A percentile compares a stretch with the other conserved stretches of the same genome.
Conservation (phyloP, 768 basidiomycete species). For the Russula abietina region DNA sequence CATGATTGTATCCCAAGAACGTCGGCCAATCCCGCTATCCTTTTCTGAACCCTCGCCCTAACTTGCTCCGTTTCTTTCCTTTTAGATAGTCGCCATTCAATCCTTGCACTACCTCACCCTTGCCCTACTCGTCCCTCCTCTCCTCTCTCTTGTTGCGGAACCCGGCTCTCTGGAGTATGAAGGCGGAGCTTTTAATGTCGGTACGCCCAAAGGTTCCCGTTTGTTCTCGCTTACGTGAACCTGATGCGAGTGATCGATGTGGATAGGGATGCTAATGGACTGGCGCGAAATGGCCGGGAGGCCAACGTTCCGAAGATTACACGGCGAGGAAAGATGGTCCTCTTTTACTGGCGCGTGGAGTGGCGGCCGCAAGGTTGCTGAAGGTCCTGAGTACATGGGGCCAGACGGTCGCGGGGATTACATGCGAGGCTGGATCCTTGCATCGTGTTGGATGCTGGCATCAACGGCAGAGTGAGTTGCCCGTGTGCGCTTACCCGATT, state of each 20-base stretch:
- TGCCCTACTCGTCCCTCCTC: conserved; percentile 71
- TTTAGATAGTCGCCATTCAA: conserved; percentile 88
- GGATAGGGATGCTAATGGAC: conserved; percentile 85
- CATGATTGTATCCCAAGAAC: conserved; percentile 78
- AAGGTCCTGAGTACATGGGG: conserved; percentile 44
- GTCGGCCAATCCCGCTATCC: conserved; percentile 20
- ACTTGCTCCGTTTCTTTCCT: neutral
- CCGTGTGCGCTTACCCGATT: conserved; percentile 1
- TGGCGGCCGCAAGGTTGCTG: conserved; percentile 68
- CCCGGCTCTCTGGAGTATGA: conserved; percentile 62
- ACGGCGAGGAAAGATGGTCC: conserved; percentile 60
- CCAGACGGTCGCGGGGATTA: conserved; percentile 74
- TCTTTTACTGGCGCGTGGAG: conserved; percentile 73
- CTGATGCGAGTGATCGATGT: neutral
- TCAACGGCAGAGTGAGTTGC: conserved; percentile 76
- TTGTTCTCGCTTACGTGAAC: conserved; percentile 1
- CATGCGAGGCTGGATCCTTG: conserved; percentile 85
- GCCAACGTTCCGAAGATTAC: conserved; percentile 63
- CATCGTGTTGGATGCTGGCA: conserved; percentile 77
- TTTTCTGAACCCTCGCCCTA: conserved; percentile 17
- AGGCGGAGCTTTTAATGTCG: conserved; percentile 74
- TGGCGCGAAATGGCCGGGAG: conserved; percentile 93
- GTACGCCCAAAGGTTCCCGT: conserved; percentile 37
- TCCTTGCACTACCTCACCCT: conserved; percentile 91
- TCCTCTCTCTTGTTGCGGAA: conserved; percentile 72